Percentiles rank a stretch among this genome's conserved stretches.
Conservation (phyloP, 2,329 filamentous ascomycete species). For the Penicillium sp. region DNA sequence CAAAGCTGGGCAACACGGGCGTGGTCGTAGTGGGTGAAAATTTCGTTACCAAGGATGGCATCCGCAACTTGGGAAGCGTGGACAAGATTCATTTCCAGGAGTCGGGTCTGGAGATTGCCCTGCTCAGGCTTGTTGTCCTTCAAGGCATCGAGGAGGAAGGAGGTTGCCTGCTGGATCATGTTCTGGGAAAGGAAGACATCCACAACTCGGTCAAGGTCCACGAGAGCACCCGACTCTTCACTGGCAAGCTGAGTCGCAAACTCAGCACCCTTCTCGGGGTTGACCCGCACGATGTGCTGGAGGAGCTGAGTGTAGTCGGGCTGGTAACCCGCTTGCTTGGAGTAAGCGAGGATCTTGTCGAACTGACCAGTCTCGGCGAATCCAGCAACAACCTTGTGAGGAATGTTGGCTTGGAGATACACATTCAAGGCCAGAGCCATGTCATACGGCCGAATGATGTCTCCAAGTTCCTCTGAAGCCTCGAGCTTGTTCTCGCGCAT, state of each 20-base stretch:
- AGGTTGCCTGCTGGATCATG: constrained; percentile 96
- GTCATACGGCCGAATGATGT: constrained; percentile 88
- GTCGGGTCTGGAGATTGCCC: constrained; percentile 85
- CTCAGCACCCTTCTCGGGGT: constrained; percentile 90
- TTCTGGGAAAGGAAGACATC: constrained; percentile 98
- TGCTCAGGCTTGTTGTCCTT: constrained; percentile 96
- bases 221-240: constrained; percentile 79
- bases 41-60: constrained; percentile 95
- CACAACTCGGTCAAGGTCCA: constrained; percentile 91
- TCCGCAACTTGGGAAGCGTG: constrained; percentile 97
- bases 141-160: constrained; percentile 94
- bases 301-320: constrained; percentile 94
- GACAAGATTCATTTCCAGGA: constrained; percentile 96
- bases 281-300: constrained; percentile 87
- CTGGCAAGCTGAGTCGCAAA: constrained; percentile 93
- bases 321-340: constrained; percentile 79
- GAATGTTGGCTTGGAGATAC: constrained; percentile 86
- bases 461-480: constrained; percentile 93
- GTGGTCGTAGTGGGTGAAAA: constrained; percentile 98
- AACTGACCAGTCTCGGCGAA: constrained; percentile 96
- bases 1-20: constrained; percentile 84
- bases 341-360: constrained; percentile 93
- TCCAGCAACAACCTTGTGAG: constrained; percentile 91
- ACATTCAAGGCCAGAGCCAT: constrained; percentile 82
- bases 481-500: constrained; percentile 93